phyloP scores from a whole-genome alignment of 768 basidiomycete species.

The Lentinula lateritia region DNA sequence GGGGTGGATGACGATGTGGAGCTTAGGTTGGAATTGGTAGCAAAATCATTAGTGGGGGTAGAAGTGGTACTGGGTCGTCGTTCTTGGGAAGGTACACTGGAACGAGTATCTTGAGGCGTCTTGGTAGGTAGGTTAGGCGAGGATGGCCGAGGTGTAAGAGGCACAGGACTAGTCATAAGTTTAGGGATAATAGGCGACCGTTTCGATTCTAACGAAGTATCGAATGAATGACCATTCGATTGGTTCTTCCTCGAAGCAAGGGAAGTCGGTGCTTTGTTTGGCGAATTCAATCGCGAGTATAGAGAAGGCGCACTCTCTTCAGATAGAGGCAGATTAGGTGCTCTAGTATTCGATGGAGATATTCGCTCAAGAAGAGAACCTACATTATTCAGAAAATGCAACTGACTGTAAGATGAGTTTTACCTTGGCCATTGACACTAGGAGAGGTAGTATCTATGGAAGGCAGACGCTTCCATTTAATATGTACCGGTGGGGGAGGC shows the following conservation, averaged over 20 bases:
- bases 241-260: not conserved
- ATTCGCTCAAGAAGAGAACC: not conserved
- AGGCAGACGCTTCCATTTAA: constrained; percentile 26
- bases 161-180: not conserved
- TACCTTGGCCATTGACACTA: not conserved
- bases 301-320: not conserved
- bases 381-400: not conserved
- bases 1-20: not conserved
- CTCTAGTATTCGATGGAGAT: not conserved
- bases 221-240: not conserved
- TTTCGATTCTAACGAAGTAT: not conserved
- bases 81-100: not conserved
- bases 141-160: not conserved
- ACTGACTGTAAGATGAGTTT: too few species aligned
- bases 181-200: not conserved
- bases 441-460: not conserved
- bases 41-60: not conserved
- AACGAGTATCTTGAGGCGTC: not conserved
- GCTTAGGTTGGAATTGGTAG: not conserved
- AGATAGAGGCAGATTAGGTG: not conserved
- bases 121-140: not conserved
- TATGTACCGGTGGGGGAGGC: constrained; percentile 4
- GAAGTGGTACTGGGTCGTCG: not conserved
- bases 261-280: not conserved
- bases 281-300: not conserved